Percentiles rank a stretch among this genome's conserved stretches.
Conservation (phyloP, 2,329 filamentous ascomycete genomes). For the Diaporthe ampelina region DNA sequence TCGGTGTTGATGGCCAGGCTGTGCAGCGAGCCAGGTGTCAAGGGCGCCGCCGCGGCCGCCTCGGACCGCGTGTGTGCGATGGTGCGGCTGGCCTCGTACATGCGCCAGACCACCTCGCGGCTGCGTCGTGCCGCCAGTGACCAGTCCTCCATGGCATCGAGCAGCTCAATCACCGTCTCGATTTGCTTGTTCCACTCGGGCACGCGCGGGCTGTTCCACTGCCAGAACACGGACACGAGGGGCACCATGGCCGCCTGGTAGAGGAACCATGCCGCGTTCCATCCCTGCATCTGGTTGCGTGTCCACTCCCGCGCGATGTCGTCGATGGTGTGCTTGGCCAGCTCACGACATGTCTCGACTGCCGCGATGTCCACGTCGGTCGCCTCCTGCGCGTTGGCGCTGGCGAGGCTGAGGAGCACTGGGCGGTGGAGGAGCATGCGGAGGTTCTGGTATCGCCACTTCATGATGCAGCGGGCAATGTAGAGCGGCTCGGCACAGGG, state of each 20-base stretch:
- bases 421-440: slow-evolving; percentile 83
- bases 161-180: slow-evolving; percentile 70
- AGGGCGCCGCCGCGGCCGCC: slow-evolving; percentile 41
- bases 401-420: slow-evolving; percentile 75
- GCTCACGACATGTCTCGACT: slow-evolving; percentile 76
- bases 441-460: slow-evolving; percentile 85
- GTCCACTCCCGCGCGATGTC: slow-evolving; percentile 80
- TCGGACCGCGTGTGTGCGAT: slow-evolving; percentile 50
- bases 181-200: slow-evolving; percentile 70
- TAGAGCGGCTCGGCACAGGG: slow-evolving; percentile 79
- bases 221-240: slow-evolving; percentile 80
- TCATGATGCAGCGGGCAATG: slow-evolving; percentile 81
- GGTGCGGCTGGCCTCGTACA: slow-evolving; percentile 70
- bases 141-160: slow-evolving; percentile 76
- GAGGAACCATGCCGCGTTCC: slow-evolving; percentile 86
- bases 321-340: slow-evolving; percentile 79
- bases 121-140: slow-evolving; percentile 74
- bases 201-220: slow-evolving; percentile 65
- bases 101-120: slow-evolving; percentile 73
- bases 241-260: slow-evolving; percentile 87
- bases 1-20: slow-evolving; percentile 35
- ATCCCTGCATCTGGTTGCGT: slow-evolving; percentile 81
- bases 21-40: slow-evolving; percentile 36
- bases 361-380: slow-evolving; percentile 75
- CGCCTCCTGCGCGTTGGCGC: slow-evolving; percentile 64